Percentiles rank a stretch among this genome's conserved stretches.
Evolutionary conservation across 805 yeast genomes (phyloP).

Genomic region (Yamadazyma scolyti): DNA sequence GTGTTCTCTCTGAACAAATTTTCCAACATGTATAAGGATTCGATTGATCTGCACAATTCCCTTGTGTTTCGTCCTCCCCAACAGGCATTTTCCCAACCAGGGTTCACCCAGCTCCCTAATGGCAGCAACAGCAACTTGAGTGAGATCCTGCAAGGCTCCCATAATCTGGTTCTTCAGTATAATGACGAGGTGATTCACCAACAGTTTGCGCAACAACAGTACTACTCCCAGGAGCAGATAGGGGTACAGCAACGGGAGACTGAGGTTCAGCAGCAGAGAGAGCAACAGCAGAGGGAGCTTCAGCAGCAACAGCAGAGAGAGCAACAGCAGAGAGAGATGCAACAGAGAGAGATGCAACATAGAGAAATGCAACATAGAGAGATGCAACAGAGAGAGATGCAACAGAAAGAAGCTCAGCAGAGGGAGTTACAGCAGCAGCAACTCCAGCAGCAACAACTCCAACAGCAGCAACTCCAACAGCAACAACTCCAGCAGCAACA

Average conservation of each 20-base stretch:
- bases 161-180: constrained; percentile 15
- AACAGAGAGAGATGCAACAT: constrained; percentile 6
- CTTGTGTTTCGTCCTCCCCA: constrained; percentile 38
- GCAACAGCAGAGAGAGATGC: background rate
- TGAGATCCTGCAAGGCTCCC: constrained; percentile 25
- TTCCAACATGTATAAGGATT: no score
- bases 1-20: no score
- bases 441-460: constrained; percentile 9
- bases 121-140: constrained; percentile 37
- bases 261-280: constrained; percentile 4
- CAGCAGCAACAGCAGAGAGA: background rate
- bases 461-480: constrained; percentile 8
- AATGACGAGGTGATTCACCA: constrained; percentile 14
- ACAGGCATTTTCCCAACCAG: constrained; percentile 26
- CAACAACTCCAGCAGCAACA: constrained; percentile 2
- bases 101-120: constrained; percentile 37
- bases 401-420: constrained; percentile 6
- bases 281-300: constrained; percentile 2
- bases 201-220: constrained; percentile 13
- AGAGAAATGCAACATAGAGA: constrained; percentile 5
- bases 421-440: constrained; percentile 7
- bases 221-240: constrained; percentile 1
- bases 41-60: constrained; percentile 30
- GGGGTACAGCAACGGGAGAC: constrained; percentile 1
- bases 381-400: background rate